phyloP scores from a whole-genome alignment of 495 filamentous ascomycete genomes.

The Xylaria curta region DNA sequence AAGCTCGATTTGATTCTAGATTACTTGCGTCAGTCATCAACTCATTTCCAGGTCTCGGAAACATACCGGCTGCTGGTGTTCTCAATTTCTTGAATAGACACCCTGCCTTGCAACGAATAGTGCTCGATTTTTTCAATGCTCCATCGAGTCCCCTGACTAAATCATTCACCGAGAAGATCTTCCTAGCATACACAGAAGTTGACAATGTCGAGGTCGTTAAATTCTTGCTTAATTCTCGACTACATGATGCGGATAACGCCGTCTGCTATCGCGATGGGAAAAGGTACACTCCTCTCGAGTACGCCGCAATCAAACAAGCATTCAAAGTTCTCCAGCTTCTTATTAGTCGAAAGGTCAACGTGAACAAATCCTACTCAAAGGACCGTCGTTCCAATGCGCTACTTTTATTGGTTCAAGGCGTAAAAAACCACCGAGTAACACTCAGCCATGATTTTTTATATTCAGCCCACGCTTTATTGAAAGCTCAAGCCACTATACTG shows the following conservation, averaged over 20 bases:
- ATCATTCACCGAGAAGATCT: background rate
- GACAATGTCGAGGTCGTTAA: background rate
- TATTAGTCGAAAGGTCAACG: background rate
- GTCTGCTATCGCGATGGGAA: background rate
- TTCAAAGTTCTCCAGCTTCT: background rate
- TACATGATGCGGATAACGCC: background rate
- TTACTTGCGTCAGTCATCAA: background rate
- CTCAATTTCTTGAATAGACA: background rate
- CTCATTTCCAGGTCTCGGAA: background rate
- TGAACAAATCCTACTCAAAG: background rate
- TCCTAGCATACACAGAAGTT: background rate
- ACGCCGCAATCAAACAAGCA: background rate
- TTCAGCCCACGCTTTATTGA: too few species aligned
- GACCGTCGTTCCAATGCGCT: background rate
- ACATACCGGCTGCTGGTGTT: constrained; percentile 1
- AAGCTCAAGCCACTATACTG: too few species aligned
- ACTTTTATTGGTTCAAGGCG: background rate
- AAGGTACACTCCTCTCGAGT: background rate
- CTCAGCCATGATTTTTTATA: too few species aligned
- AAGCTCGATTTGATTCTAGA: background rate
- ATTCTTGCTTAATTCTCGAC: background rate
- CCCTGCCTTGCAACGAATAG: background rate
- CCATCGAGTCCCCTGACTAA: background rate
- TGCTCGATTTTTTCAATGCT: background rate
- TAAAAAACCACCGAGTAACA: too few species aligned